phyloP scores from a whole-genome alignment of 2,329 filamentous ascomycete genomes.

The Parastagonospora nodorum region DNA sequence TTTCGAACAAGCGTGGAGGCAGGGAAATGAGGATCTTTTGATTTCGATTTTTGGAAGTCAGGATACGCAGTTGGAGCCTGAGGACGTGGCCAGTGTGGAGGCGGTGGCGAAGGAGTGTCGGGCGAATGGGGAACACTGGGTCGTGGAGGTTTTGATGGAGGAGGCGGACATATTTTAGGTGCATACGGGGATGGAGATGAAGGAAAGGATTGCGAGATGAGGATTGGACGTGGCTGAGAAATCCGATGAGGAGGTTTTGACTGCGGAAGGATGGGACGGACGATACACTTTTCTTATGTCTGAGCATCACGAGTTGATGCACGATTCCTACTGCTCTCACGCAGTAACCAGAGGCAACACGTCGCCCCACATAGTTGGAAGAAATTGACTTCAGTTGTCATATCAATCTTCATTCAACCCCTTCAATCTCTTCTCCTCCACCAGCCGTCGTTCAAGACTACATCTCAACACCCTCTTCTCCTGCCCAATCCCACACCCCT shows the following conservation, averaged over 20 bases:
- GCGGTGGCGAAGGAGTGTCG: conserved; percentile 9
- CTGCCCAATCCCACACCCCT: conserved; percentile 42
- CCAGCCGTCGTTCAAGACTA: conserved; percentile 51
- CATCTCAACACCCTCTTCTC: conserved; percentile 51
- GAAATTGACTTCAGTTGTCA: no score
- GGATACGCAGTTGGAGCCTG: conserved; percentile 10
- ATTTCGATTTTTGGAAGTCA: conserved; percentile 20
- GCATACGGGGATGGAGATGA: background rate
- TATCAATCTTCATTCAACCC: conserved; percentile 20
- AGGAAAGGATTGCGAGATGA: background rate
- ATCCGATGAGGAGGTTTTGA: background rate
- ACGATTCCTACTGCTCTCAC: background rate
- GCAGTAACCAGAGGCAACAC: background rate
- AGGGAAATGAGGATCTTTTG: conserved; percentile 17
- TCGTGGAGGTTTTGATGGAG: background rate
- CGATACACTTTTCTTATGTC: background rate
- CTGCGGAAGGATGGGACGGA: background rate
- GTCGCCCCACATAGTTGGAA: background rate
- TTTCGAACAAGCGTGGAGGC: conserved; percentile 23
- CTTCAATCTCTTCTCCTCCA: conserved; percentile 19
- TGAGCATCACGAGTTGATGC: background rate
- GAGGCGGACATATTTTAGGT: background rate
- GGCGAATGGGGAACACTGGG: background rate
- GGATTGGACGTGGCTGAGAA: background rate
- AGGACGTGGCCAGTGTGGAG: conserved; percentile 21